Evolutionary conservation across 2,329 filamentous ascomycete genomes (phyloP), one percentile per base, ranked within the genome.

Genomic region (Colletotrichum viniferum): DNA sequence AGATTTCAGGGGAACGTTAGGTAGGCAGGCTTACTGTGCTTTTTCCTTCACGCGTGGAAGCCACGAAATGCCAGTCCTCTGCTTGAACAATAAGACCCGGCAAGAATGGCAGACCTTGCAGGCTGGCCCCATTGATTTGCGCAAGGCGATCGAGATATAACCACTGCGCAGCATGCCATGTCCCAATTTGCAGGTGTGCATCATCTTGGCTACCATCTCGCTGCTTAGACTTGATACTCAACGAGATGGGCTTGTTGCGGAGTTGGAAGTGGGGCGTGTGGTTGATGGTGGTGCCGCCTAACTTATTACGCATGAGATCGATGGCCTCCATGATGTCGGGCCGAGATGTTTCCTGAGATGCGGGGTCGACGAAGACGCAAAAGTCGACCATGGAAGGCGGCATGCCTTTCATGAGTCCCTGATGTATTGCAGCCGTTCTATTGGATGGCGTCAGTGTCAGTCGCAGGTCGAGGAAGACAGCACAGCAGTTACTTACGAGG

Each of bases 101-200:
- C 30, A 63, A 32, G 21, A 63, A 63, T 4, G 32, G 28, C 13
- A 63, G 61, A 16, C 61, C 32, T n/a, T 63, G 10, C 10, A 63
- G n/a, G 18, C 18, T 38, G 18, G 18, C 4, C n/a, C 21, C 32
- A 8, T 63, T 63, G 1, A 12, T 24, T n/a, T 26, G 5, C 10
- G n/a, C 28, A 58, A 36, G 18, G 2, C 30, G 32, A 10, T 16
- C 28, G 16, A 62, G 60, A 14, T 32, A 62, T 13, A 12, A 65
- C 77, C 76, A 79, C 21, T 79, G 78, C 16, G 78, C 79, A 12
- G 73, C 75, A 63, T 78, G 77, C 79, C 76, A 80, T 10, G 77
- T 71, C 24, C 76, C 71, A 30, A 80, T 60, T 56, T 78, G 75
- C n/a, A 79, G n/a, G 16, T 76, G 69, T 12, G 76, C 77, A 32